phyloP scores from a whole-genome alignment of 2,329 filamentous ascomycete genomes.

The Fonsecaea pedrosoi region DNA sequence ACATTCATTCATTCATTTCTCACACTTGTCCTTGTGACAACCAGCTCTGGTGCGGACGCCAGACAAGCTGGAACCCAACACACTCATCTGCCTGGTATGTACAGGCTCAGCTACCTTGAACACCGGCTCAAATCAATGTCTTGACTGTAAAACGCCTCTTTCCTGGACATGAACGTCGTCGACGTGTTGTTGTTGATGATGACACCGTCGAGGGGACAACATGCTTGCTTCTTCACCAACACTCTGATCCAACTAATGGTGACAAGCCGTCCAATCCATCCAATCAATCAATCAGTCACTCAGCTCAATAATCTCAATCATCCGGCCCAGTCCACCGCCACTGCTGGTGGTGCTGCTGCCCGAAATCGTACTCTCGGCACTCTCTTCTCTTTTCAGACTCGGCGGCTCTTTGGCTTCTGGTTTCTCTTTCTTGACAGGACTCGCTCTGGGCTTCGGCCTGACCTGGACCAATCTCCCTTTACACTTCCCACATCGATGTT shows the following conservation, averaged over 20 bases:
- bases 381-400: slow-evolving; percentile 15
- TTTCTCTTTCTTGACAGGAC: slow-evolving; percentile 30
- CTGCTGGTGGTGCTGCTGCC: slow-evolving; percentile 24
- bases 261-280: neutral
- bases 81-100: neutral
- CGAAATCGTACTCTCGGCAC: slow-evolving; percentile 38
- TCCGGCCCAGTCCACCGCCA: slow-evolving; percentile 22
- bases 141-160: neutral
- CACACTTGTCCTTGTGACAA: neutral
- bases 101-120: neutral
- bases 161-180: neutral
- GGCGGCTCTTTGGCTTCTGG: neutral
- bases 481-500: slow-evolving; percentile 79
- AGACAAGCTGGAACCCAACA: neutral
- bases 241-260: neutral
- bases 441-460: slow-evolving; percentile 72
- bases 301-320: slow-evolving; percentile 36
- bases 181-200: no score
- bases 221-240: neutral
- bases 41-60: neutral
- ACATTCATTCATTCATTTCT: neutral
- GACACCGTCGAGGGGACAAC: neutral
- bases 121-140: neutral
- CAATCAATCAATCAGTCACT: slow-evolving; percentile 28
- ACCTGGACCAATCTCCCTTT: slow-evolving; percentile 74